These are phyloP conservation scores for Trametes gibbosa DNA, from an alignment of 768 basidiomycete species.

Conservation along the genomic window DNA sequence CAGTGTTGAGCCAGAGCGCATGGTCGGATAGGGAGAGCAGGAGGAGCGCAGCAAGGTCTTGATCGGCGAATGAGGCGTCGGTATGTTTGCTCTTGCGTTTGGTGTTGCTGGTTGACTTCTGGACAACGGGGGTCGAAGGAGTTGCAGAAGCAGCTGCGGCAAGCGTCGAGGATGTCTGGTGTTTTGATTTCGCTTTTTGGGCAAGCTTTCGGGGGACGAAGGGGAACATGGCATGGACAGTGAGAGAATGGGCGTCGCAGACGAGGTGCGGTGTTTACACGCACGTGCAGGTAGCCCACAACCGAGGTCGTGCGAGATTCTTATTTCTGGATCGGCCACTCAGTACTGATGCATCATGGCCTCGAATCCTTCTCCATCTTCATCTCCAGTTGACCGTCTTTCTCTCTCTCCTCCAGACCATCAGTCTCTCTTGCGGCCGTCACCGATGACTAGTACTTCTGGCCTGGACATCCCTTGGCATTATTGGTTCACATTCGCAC, in stretches of 20 bases:
- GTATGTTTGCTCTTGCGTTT: constrained; percentile 30
- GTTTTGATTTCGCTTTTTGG: constrained; percentile 23
- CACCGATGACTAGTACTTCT: no score
- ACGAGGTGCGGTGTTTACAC: no score
- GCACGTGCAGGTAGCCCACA: no score
- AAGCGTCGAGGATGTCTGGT: constrained; percentile 1
- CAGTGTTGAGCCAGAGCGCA: constrained; percentile 60
- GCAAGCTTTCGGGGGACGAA: constrained; percentile 49
- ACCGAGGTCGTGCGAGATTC: background rate
- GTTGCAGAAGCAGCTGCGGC: background rate
- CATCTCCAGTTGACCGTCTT: no score
- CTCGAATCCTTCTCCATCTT: no score
- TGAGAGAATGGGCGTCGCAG: no score
- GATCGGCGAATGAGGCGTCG: constrained; percentile 26
- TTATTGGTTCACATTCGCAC: background rate
- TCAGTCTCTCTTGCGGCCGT: background rate
- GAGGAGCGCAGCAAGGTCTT: constrained; percentile 51
- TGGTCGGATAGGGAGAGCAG: constrained; percentile 69
- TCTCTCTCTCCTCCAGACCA: no score
- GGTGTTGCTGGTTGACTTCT: background rate
- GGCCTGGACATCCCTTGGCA: background rate
- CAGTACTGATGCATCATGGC: no score
- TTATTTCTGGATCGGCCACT: no score
- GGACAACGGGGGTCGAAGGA: background rate
- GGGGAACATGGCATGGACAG: constrained; percentile 31